These are phyloP conservation scores for Entoloma clypeatum DNA, from an alignment of 1,284 basidiomycete species.

Conservation along the genomic window DNA sequence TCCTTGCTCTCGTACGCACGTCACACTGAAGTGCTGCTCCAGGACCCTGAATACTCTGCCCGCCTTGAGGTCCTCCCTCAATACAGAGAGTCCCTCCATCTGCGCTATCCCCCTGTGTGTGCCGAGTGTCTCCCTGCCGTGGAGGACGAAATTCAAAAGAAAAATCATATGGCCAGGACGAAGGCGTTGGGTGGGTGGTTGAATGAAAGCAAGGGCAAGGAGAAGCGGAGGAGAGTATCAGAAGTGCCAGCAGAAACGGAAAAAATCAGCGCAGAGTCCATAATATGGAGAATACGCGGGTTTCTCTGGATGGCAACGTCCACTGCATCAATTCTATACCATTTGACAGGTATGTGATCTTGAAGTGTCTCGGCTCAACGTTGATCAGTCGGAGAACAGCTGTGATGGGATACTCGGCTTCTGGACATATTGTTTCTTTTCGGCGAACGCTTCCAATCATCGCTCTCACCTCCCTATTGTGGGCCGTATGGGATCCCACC, in stretches of 20 bases:
- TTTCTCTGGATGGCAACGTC: constrained; percentile 53
- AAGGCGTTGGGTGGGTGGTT: constrained; percentile 72
- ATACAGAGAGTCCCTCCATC: constrained; percentile 71
- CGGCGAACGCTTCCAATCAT: constrained; percentile 46
- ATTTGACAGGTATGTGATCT: constrained; percentile 41
- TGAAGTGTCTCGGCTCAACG: background rate
- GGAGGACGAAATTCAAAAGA: constrained; percentile 72
- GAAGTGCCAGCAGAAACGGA: constrained; percentile 36
- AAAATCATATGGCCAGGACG: constrained; percentile 79
- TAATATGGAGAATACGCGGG: constrained; percentile 62
- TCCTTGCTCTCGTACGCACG: background rate
- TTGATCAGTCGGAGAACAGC: constrained; percentile 23
- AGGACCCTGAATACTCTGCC: constrained; percentile 69
- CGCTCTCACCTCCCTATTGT: constrained; percentile 53
- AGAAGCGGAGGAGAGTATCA: constrained; percentile 43
- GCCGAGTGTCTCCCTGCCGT: constrained; percentile 69
- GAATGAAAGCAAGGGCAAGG: constrained; percentile 58
- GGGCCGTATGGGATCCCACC: constrained; percentile 77
- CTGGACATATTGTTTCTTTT: constrained; percentile 22
- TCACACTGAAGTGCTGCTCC: constrained; percentile 8
- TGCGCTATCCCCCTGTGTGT: constrained; percentile 86
- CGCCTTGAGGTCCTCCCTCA: constrained; percentile 61
- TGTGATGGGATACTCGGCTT: constrained; percentile 28
- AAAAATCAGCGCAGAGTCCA: constrained; percentile 41
- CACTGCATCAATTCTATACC: constrained; percentile 38